Evolutionary conservation across 2,329 filamentous ascomycete genomes (phyloP), one percentile per base, ranked within the genome.

Genomic region (Macrophomina phaseolina): DNA sequence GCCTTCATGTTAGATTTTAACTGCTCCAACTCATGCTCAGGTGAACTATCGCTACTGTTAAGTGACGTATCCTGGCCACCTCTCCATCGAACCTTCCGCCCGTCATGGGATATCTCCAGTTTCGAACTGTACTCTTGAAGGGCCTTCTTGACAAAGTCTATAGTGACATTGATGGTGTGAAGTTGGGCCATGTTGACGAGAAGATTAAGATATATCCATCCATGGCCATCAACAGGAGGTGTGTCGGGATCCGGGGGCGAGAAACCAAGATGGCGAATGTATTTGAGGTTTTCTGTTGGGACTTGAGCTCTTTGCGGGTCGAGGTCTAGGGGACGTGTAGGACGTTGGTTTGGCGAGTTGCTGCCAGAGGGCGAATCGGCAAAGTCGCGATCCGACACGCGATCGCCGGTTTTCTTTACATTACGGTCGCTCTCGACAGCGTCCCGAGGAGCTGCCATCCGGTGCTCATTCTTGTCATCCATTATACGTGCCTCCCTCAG

Each of bases 181-280:
- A 96, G 81, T 77, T 96, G 92, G 0, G 93, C 92, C 82, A 96
- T 86, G 73, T 90, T 93, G 74, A 90, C 89, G 1, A 96, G 83
- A 0, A 96, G 80, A 71, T 95, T 95, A 6, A 95, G 80, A 71
- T 94, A 94, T 0, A 94, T 88, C 92, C 92, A 95, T 4, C 91
- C 91, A 32, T 93, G 88, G 65, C 90, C 89, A 0, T 88, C 84
- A 9, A 80, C 80, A 1, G 64, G 64, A 3, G 52, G 34, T 6
- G 11, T 55, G 8, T 66, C 64, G n/a, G 53, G 53, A 56, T 90
- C 83, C 0, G 88, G 87, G 0, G 88, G 87, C 0, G 86, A 83
- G 69, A 92, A 83, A 11, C 90, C 90, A 12, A 94, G 81, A 76
- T 93, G 91, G 6, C 89, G 87, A 70, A 93, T 91, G 73, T 93